phyloP scores from a whole-genome alignment of 768 basidiomycete genomes.

The Tubosaeta sp. region DNA sequence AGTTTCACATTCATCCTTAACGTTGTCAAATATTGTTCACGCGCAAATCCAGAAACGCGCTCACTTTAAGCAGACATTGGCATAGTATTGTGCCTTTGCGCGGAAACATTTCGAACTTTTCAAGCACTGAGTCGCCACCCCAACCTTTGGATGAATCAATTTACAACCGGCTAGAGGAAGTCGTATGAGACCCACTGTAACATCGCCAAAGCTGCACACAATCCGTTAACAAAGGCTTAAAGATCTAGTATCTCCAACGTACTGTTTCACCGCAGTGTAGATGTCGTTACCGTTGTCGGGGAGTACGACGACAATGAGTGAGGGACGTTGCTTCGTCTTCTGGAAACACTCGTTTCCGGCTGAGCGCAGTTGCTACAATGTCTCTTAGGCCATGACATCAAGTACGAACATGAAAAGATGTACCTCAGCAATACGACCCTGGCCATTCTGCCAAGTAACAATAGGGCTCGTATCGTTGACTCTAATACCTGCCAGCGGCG shows the following conservation, averaged over 20 bases:
- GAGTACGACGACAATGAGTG: conserved; percentile 61
- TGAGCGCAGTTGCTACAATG: conserved; percentile 42
- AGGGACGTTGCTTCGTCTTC: conserved; percentile 42
- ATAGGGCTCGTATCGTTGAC: conserved; percentile 44
- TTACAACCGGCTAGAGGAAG: background rate
- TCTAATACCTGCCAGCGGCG: conserved; percentile 46
- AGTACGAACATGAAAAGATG: conserved; percentile 4
- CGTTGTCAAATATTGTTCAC: background rate
- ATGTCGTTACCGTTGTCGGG: conserved; percentile 75
- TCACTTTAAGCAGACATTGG: conserved; percentile 77
- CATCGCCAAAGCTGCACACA: conserved; percentile 62
- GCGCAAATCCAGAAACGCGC: conserved; percentile 19
- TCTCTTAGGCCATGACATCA: background rate
- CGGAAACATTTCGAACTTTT: conserved; percentile 60
- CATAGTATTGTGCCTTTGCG: conserved; percentile 74
- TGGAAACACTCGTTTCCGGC: conserved; percentile 46
- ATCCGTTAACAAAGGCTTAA: conserved; percentile 2
- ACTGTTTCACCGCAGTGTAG: conserved; percentile 79
- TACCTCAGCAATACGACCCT: conserved; percentile 49
- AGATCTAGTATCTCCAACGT: conserved; percentile 24
- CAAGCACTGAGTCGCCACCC: conserved; percentile 77
- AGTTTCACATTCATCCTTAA: conserved; percentile 77
- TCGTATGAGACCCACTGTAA: conserved; percentile 36
- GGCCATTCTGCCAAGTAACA: conserved; percentile 54
- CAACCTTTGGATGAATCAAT: conserved; percentile 39